Evolutionary conservation across 257 asterid species (phyloP).

Genomic region (Ballota nigra): DNA sequence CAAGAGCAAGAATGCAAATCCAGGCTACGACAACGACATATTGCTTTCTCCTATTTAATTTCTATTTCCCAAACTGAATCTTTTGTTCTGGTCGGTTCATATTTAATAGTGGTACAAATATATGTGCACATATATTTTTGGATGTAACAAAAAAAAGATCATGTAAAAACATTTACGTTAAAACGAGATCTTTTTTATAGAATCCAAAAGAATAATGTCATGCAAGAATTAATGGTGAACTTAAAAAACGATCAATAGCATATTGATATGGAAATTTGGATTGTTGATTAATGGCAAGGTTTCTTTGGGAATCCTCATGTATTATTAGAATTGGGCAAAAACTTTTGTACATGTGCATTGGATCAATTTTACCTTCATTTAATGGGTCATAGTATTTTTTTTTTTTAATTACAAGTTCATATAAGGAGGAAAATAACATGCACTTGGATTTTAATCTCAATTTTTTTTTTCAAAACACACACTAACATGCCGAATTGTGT

Average conservation of each 20-base stretch:
- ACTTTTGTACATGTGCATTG: too few species aligned
- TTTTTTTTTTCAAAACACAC: too few species aligned
- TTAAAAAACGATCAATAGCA: not conserved
- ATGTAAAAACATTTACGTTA: not conserved
- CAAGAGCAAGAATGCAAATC: constrained; percentile 28
- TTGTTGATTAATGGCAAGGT: not conserved
- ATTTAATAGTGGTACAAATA: not conserved
- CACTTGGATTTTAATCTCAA: too few species aligned
- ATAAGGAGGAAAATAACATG: too few species aligned
- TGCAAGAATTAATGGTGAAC: not conserved
- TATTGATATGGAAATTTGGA: not conserved
- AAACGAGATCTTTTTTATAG: not conserved
- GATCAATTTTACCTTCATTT: too few species aligned
- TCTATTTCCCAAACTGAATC: not conserved
- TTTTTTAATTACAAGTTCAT: too few species aligned
- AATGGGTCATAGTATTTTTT: too few species aligned
- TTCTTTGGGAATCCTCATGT: not conserved
- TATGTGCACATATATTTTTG: too few species aligned
- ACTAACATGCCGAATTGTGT: too few species aligned
- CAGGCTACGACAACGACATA: constrained; percentile 25
- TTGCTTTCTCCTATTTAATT: constrained; percentile 3
- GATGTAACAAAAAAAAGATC: too few species aligned
- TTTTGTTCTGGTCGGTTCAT: not conserved
- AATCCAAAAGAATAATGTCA: not conserved
- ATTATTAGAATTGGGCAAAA: not conserved